Evolutionary conservation across 2,329 filamentous ascomycete species (phyloP).

Genomic region (Triangularia setosa): DNA sequence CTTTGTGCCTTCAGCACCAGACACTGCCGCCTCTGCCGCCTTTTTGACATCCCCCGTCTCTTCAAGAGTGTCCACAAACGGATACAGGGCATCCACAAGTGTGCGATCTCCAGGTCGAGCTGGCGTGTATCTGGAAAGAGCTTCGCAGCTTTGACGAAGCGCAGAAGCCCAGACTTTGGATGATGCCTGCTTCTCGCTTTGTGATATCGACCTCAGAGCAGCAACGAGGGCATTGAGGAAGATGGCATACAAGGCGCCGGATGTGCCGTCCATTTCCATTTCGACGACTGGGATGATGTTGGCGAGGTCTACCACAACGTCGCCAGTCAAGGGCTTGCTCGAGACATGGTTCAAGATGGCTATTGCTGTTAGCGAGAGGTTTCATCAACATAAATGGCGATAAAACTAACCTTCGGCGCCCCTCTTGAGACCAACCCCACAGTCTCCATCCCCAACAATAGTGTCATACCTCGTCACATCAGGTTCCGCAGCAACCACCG

Average conservation of each 20-base stretch:
- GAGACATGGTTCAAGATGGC: slow-evolving; percentile 50
- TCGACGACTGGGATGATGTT: slow-evolving; percentile 53
- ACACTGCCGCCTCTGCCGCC: slow-evolving; percentile 70
- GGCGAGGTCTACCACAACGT: slow-evolving; percentile 50
- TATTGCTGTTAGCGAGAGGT: slow-evolving; percentile 28
- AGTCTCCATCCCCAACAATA: slow-evolving; percentile 86
- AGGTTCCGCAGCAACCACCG: slow-evolving; percentile 63
- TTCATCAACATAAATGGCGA: not conserved
- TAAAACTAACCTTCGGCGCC: slow-evolving; percentile 67
- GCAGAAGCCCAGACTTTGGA: slow-evolving; percentile 56
- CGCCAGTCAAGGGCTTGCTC: slow-evolving; percentile 44
- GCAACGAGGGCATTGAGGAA: slow-evolving; percentile 83
- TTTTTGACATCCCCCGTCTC: slow-evolving; percentile 62
- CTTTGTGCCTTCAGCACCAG: slow-evolving; percentile 79
- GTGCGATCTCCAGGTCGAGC: slow-evolving; percentile 87
- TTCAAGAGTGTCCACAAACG: slow-evolving; percentile 73
- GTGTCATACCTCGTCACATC: slow-evolving; percentile 73
- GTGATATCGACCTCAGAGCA: slow-evolving; percentile 43
- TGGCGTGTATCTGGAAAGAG: slow-evolving; percentile 79
- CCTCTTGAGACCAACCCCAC: slow-evolving; percentile 78
- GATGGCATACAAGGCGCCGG: slow-evolving; percentile 66
- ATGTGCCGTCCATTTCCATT: slow-evolving; percentile 58
- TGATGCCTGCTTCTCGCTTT: slow-evolving; percentile 38
- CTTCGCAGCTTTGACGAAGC: slow-evolving; percentile 65
- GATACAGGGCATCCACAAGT: slow-evolving; percentile 81